Evolutionary conservation across 768 basidiomycete genomes (phyloP), one percentile per base, ranked within the genome.

Genomic region (Russula olivacea): DNA sequence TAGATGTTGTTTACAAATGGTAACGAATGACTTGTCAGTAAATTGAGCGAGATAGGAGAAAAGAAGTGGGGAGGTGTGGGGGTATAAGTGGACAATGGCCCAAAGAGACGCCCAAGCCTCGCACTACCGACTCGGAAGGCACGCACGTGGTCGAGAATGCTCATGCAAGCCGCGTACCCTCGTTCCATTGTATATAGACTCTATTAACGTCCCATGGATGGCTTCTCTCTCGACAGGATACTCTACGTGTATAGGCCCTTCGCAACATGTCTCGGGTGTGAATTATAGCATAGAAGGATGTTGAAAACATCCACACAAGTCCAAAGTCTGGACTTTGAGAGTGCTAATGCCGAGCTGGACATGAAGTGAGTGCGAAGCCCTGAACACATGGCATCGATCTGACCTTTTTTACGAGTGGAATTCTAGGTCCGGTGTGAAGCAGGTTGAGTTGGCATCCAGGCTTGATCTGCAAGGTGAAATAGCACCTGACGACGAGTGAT

Each of bases 21-120:
- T 55, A 54, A 61, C 34, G 61, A 57, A 30, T 57, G 61, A 51
- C 54, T 38, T 41, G 51, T 43, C 8, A 55, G 14, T 48, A 61
- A 15, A 47, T 38, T 38, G 59, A 36, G 60, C 21, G 21, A 34
- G 41, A 34, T 1, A 23, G 40, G 21, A 34, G 32, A 34, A 1
- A 23, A 30, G 55, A 38, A 40, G 19, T 38, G 53, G 32, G 45
- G 15, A 38, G 57, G 12, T 34, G 17, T 15, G 57, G 38, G 59
- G 59, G 52, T 61, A 54, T 61, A 61, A 36, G 50, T 41, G 51
- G 52, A 54, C n/a, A 53, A 36, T 61, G 12, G 36, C 36, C 10
- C 36, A 10, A 10, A 15, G 49, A 52, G 50, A 51, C 28, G n/a
- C 38, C 23, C 47, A 3, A 3, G 34, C 48, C 48, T 58, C 25